These are phyloP conservation scores for Trypethelium eluteriae DNA, from an alignment of 495 filamentous ascomycete species.

Conservation along the genomic window DNA sequence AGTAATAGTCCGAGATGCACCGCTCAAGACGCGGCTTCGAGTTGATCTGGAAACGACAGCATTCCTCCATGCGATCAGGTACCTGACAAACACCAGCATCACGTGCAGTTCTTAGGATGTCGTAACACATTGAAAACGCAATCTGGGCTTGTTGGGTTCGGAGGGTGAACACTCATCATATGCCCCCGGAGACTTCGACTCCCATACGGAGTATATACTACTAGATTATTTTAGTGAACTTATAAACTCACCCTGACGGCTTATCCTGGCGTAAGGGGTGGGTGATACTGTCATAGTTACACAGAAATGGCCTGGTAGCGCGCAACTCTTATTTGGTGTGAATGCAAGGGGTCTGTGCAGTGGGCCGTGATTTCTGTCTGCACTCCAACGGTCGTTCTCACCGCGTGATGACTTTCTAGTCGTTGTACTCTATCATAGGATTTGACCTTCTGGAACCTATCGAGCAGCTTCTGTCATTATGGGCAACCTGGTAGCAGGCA, in stretches of 20 bases:
- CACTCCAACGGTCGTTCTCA: not conserved
- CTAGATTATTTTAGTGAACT: not conserved
- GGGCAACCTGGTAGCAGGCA: conserved; percentile 5
- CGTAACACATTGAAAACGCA: conserved; percentile 4
- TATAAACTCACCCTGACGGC: not conserved
- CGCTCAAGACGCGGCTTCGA: not conserved
- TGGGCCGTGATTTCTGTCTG: not conserved
- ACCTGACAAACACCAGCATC: not conserved
- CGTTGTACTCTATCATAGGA: not conserved
- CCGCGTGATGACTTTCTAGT: conserved; percentile 3
- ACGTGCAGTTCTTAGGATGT: conserved; percentile 1
- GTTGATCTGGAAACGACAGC: conserved; percentile 9
- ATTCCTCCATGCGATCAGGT: not conserved
- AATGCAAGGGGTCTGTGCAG: not conserved
- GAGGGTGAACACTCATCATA: not conserved
- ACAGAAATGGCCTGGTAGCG: not conserved
- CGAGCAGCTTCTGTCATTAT: conserved; percentile 1
- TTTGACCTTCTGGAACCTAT: not conserved
- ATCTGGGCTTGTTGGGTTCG: conserved; percentile 1
- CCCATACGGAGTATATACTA: not conserved
- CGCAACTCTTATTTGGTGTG: not conserved
- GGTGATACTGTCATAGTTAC: not conserved
- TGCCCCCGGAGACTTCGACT: not conserved
- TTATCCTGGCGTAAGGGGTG: not conserved
- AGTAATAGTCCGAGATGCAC: conserved; percentile 4